phyloP scores from a whole-genome alignment of 306 rosid genomes.

The Trichosanthes cucumerina region DNA sequence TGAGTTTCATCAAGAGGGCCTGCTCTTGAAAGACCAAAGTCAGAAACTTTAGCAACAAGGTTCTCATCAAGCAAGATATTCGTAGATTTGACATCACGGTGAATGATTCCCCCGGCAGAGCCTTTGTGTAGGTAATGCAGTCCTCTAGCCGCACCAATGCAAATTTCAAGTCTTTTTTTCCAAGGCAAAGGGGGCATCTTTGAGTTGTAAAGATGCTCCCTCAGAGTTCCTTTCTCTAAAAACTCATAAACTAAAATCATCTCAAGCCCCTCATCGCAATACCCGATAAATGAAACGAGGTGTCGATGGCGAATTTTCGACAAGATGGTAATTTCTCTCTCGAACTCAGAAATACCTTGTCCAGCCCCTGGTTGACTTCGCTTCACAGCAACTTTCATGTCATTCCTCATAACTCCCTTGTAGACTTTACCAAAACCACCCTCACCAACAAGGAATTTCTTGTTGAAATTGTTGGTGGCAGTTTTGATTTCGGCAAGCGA shows the following conservation, averaged over 20 bases:
- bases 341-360: slow-evolving; percentile 41
- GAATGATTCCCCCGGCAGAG: no score
- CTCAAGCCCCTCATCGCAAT: slow-evolving; percentile 39
- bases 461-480: slow-evolving; percentile 32
- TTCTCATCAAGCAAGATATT: no score
- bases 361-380: slow-evolving; percentile 39
- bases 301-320: slow-evolving; percentile 39
- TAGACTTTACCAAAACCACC: slow-evolving; percentile 39
- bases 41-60: no score
- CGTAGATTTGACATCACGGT: no score
- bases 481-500: slow-evolving; percentile 26
- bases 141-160: no score
- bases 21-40: no score
- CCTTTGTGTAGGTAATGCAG: no score
- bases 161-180: slow-evolving; percentile 27
- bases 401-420: slow-evolving; percentile 6
- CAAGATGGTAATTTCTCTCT: slow-evolving; percentile 36
- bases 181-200: slow-evolving; percentile 28
- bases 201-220: slow-evolving; percentile 36
- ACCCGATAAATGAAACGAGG: slow-evolving; percentile 24
- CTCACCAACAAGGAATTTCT: slow-evolving; percentile 23
- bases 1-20: no score
- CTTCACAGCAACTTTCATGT: slow-evolving; percentile 37
- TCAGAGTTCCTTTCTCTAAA: slow-evolving; percentile 46
- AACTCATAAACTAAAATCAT: slow-evolving; percentile 48